These are phyloP conservation scores for Digitaria exilis DNA, from an alignment of 202 grass and related monocot species.

Conservation along the genomic window DNA sequence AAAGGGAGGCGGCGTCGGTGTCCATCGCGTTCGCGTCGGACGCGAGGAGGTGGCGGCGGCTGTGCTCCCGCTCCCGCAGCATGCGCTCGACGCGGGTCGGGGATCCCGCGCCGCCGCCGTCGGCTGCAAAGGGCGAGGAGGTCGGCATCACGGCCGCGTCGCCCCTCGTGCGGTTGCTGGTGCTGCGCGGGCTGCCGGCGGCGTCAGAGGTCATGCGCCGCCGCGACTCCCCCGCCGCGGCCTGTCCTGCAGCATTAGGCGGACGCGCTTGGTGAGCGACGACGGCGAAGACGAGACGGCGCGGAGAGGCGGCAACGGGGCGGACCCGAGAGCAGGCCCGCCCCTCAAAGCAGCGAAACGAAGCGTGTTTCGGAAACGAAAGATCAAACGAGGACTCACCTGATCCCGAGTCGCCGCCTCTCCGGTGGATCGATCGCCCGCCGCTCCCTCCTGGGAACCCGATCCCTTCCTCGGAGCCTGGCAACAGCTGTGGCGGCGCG, in stretches of 20 bases:
- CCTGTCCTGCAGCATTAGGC: constrained; percentile 49
- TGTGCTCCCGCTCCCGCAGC: constrained; percentile 39
- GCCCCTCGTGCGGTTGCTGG: neutral
- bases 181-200: constrained; percentile 9
- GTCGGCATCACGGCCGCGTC: constrained; percentile 41
- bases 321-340: neutral
- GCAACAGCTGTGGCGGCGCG: constrained; percentile 7
- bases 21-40: constrained; percentile 52
- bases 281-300: neutral
- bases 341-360: neutral
- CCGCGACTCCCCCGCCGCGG: constrained; percentile 11
- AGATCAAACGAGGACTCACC: constrained; percentile 26
- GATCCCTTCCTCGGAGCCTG: neutral
- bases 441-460: neutral
- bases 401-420: constrained; percentile 26
- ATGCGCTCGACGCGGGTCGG: constrained; percentile 31
- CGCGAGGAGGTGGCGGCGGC: constrained; percentile 32
- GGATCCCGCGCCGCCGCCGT: constrained; percentile 18
- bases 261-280: constrained; percentile 32
- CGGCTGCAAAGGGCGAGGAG: constrained; percentile 43
- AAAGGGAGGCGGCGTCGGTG: constrained; percentile 25
- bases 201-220: constrained; percentile 45
- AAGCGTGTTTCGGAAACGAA: neutral
- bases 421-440: constrained; percentile 16
- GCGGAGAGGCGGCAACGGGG: neutral